A percentile compares a stretch with the other conserved stretches of the same genome.
phyloP scores from a whole-genome alignment of 2,329 filamentous ascomycete genomes.

The Ilyonectria destructans region DNA sequence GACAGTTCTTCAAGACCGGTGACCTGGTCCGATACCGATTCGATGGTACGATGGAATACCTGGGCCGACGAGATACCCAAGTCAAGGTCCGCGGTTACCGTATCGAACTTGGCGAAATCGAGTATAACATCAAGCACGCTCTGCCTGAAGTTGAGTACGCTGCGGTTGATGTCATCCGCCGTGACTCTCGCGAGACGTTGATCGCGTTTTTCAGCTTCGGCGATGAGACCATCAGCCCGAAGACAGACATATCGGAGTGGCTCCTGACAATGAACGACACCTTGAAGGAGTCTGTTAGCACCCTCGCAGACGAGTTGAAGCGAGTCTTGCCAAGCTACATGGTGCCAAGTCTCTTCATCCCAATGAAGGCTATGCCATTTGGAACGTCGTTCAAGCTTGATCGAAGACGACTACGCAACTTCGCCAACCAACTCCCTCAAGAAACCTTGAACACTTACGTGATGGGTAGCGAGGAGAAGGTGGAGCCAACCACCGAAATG shows the following conservation, averaged over 20 bases:
- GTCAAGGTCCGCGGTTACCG: slow-evolving; percentile 53
- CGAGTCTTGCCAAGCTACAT: slow-evolving; percentile 38
- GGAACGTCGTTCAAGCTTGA: slow-evolving; percentile 40
- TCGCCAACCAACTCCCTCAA: not conserved
- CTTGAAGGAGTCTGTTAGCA: not conserved
- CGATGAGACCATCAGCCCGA: not conserved
- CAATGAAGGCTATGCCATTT: slow-evolving; percentile 34
- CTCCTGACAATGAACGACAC: not conserved
- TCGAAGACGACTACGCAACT: slow-evolving; percentile 24
- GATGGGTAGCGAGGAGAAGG: not conserved
- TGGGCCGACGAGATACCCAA: slow-evolving; percentile 50
- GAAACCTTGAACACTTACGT: not conserved
- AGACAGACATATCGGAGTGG: not conserved
- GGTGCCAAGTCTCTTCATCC: slow-evolving; percentile 30
- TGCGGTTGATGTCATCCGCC: slow-evolving; percentile 31
- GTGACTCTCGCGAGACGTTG: slow-evolving; percentile 18
- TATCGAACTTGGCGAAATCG: slow-evolving; percentile 51
- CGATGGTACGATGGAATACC: slow-evolving; percentile 48
- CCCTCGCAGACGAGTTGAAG: slow-evolving; percentile 10
- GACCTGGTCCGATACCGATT: slow-evolving; percentile 46
- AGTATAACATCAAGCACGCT: slow-evolving; percentile 38
- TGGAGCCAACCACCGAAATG: not conserved
- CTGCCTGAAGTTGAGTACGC: slow-evolving; percentile 36
- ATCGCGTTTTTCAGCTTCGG: slow-evolving; percentile 17
- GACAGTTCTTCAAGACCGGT: slow-evolving; percentile 55